These are phyloP conservation scores for Sextonia rubra DNA, from an alignment of 164 flowering plant species.

Conservation along the genomic window DNA sequence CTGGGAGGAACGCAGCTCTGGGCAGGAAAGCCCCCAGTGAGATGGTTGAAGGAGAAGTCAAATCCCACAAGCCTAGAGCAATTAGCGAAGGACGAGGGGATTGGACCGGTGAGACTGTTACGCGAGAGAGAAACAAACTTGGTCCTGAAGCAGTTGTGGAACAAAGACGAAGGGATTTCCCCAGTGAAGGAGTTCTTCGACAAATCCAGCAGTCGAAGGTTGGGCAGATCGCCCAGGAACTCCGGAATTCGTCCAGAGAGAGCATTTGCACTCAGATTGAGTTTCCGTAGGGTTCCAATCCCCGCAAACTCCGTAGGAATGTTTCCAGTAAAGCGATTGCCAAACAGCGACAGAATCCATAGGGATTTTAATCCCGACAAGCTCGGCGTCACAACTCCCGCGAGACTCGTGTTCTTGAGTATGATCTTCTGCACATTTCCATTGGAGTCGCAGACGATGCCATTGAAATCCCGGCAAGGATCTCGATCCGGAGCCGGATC, in stretches of 20 bases:
- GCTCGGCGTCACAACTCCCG: conserved; percentile 66
- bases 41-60: conserved; percentile 69
- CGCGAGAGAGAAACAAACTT: conserved; percentile 70
- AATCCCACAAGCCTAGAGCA: conserved; percentile 65
- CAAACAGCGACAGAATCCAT: conserved; percentile 63
- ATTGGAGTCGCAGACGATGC: conserved; percentile 59
- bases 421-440: conserved; percentile 68
- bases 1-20: conserved; percentile 44
- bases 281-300: conserved; percentile 66
- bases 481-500: conserved; percentile 24
- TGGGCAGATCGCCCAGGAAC: conserved; percentile 62
- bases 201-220: conserved; percentile 77
- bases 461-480: conserved; percentile 57
- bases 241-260: conserved; percentile 80
- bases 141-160: conserved; percentile 57
- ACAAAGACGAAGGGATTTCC: conserved; percentile 57
- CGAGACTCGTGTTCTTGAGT: conserved; percentile 71
- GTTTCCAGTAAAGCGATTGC: conserved; percentile 68
- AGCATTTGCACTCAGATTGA: conserved; percentile 82
- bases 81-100: conserved; percentile 58
- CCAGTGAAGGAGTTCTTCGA: conserved; percentile 69
- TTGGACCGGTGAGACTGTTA: conserved; percentile 59
- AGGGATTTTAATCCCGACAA: conserved; percentile 60
- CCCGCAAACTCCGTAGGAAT: conserved; percentile 59
- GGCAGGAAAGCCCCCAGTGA: conserved; percentile 62